Conservation (phyloP, 257 asterid species). For the Ophiorrhiza pumila region DNA sequence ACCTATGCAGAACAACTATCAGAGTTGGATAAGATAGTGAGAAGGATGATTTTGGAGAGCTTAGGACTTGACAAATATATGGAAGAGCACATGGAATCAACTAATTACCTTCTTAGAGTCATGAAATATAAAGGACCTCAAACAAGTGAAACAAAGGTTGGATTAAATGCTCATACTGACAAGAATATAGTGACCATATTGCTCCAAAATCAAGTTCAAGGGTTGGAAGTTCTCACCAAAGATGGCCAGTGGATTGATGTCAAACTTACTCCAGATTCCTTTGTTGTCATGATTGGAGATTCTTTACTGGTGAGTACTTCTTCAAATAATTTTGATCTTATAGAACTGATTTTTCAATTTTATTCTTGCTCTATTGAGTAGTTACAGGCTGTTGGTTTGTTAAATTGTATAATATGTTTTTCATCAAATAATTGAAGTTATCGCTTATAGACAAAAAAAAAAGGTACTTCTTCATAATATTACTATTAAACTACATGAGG, state of each 20-base stretch:
- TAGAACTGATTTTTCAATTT: too few species aligned
- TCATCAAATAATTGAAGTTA: too few species aligned
- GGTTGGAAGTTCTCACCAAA: slow-evolving; percentile 39
- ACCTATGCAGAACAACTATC: slow-evolving; percentile 32
- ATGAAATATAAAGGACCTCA: slow-evolving; percentile 49
- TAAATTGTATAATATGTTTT: too few species aligned
- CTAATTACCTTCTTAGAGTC: slow-evolving; percentile 41
- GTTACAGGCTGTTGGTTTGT: too few species aligned
- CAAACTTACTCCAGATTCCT: slow-evolving; percentile 35
- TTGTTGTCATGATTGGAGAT: slow-evolving; percentile 51
- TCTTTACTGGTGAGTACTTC: slow-evolving; percentile 38
- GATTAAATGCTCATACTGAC: slow-evolving; percentile 49
- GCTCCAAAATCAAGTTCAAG: slow-evolving; percentile 32
- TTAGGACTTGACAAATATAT: slow-evolving; percentile 38
- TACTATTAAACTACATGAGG: too few species aligned
- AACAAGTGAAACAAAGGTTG: slow-evolving; percentile 29
- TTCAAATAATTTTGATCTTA: too few species aligned
- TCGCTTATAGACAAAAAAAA: too few species aligned
- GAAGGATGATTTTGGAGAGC: slow-evolving; percentile 49
- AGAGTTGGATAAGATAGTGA: slow-evolving; percentile 37
- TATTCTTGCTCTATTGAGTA: too few species aligned
- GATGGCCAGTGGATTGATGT: slow-evolving; percentile 49
- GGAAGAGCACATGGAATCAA: slow-evolving; percentile 49
- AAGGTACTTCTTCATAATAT: too few species aligned
- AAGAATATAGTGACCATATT: slow-evolving; percentile 43